Evolutionary conservation across 371 early-diverging fungal genomes (phyloP).

Genomic region (Lichtheimia ramosa): DNA sequence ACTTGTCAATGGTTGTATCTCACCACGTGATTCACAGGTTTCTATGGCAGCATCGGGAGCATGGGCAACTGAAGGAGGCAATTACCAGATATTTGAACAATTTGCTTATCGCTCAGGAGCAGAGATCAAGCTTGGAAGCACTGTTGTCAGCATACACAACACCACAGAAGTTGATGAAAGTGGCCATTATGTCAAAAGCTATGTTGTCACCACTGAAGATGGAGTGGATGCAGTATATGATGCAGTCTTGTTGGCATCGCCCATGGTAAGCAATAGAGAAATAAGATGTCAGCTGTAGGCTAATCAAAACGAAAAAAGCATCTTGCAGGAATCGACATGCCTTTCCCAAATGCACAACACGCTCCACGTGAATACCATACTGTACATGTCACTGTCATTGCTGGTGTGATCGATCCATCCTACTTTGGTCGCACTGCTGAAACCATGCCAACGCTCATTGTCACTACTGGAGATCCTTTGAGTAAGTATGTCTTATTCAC

Average conservation of each 20-base stretch:
- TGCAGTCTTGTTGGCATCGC: slow-evolving; percentile 58
- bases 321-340: slow-evolving; percentile 16
- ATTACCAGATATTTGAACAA: slow-evolving; percentile 67
- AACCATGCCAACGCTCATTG: slow-evolving; percentile 51
- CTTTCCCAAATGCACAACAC: slow-evolving; percentile 14
- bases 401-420: slow-evolving; percentile 53
- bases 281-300: background rate
- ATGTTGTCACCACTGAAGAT: slow-evolving; percentile 36
- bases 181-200: slow-evolving; percentile 20
- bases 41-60: slow-evolving; percentile 59
- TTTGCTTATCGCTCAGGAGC: slow-evolving; percentile 56
- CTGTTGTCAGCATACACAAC: slow-evolving; percentile 35
- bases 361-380: slow-evolving; percentile 44
- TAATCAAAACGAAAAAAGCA: slow-evolving; percentile 3
- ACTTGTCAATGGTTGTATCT: background rate
- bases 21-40: slow-evolving; percentile 16
- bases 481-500: slow-evolving; percentile 9
- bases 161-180: slow-evolving; percentile 29
- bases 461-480: slow-evolving; percentile 50
- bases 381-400: slow-evolving; percentile 67
- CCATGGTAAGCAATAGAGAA: slow-evolving; percentile 35
- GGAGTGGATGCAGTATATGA: slow-evolving; percentile 52
- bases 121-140: slow-evolving; percentile 42
- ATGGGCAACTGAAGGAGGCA: slow-evolving; percentile 61
- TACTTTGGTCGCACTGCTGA: slow-evolving; percentile 49